These are phyloP conservation scores for Chlorencoelia australis DNA, from an alignment of 2,329 filamentous ascomycete genomes.

Conservation along the genomic window DNA sequence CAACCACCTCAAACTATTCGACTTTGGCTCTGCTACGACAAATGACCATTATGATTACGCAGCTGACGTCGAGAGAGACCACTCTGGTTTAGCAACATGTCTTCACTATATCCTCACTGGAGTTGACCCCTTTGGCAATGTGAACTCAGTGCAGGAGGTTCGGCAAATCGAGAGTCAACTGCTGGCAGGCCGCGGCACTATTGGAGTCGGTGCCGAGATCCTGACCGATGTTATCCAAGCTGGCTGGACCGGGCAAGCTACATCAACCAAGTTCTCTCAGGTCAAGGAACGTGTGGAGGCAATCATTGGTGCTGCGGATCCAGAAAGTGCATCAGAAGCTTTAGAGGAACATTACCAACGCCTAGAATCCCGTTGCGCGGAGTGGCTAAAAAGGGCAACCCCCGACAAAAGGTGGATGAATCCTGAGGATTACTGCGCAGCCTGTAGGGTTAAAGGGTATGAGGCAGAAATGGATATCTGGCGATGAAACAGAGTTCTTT, in stretches of 20 bases:
- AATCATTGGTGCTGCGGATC: conserved; percentile 9
- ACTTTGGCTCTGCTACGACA: conserved; percentile 8
- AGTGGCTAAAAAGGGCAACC: conserved; percentile 10
- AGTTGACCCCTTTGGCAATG: conserved; percentile 7
- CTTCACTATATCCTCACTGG: conserved; percentile 10
- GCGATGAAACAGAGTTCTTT: conserved; percentile 4
- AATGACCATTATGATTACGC: conserved; percentile 8
- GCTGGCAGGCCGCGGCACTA: conserved; percentile 1
- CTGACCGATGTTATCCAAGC: conserved; percentile 8
- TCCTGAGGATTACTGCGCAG: conserved; percentile 8
- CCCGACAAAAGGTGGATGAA: conserved; percentile 9
- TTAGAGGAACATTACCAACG: conserved; percentile 9
- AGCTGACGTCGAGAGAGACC: conserved; percentile 9
- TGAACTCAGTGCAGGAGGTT: conserved; percentile 6
- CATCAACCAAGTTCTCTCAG: conserved; percentile 7
- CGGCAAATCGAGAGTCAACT: conserved; percentile 10
- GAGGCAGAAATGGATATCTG: conserved; percentile 10
- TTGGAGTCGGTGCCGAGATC: conserved; percentile 6
- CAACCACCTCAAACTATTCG: conserved; percentile 7
- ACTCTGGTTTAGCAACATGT: conserved; percentile 10
- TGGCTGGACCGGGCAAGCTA: conserved; percentile 10
- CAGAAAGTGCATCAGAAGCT: conserved; percentile 6
- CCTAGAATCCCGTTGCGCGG: conserved; percentile 10
- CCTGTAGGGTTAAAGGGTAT: conserved; percentile 10
- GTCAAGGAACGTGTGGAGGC: conserved; percentile 7